Base-by-base conservation (phyloP, 2,329 filamentous ascomycete genomes). In the Neonectria coccinea region DNA sequence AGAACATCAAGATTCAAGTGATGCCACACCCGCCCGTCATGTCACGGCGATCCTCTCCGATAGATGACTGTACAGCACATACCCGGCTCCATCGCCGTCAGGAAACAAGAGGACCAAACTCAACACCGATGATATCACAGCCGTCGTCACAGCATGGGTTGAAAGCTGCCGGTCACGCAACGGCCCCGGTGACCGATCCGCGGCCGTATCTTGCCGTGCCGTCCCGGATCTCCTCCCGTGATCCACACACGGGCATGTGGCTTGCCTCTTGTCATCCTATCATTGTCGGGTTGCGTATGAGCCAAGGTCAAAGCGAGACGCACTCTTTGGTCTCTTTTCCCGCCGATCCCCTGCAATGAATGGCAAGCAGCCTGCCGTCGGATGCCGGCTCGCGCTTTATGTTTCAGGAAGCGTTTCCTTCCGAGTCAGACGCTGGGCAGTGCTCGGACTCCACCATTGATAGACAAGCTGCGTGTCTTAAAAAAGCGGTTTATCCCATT, bases 141-240 rank as follows among this genome's bases (percentile, higher is more conserved):
- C 9, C 36, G 12, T 14, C 18, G 14, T 14, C 12, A 25, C 7
- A 5, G 20, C 44, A 14, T 12, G 25, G 25, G 5, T 6, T 14
- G 25, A 25, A 39, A 16, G 14, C 36, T 39, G 36, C 36, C 36
- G 11, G 25, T 4, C 14, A 12, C 22, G 18, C 25, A 5, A n/a
- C 22, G 20, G 22, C 44, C 20, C 44, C 44, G 20, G 20, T 22
- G 44, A 25, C 14, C 18, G 12, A 47, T 27, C 44, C 44, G 22
- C 11, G 11, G 44, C 25, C 12, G 20, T 25, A 51, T 36, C 25
- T 18, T 59, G 39, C 56, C 56, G 56, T 33, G 56, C 48, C 56
- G 56, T 52, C 20, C 56, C 48, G 39, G 47, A 52, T 59, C 29
- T 27, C 56, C 39, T 39, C 47, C 56, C 56, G 56, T 50, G 41